Base-by-base conservation (phyloP, 805 yeast species). In the Jamesozyma spencerorum region DNA sequence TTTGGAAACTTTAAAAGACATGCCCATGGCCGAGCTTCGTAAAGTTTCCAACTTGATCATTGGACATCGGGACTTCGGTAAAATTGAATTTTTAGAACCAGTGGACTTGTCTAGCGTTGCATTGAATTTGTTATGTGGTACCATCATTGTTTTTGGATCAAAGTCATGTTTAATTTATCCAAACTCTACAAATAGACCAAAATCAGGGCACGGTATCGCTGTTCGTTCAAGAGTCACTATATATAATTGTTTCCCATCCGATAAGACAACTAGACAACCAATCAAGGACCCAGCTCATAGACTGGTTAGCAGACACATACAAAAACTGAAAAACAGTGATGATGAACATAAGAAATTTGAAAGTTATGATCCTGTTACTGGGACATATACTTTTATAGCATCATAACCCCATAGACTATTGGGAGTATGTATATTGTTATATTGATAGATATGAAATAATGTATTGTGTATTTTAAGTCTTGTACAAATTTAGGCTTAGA, bases 161-260 rank as follows among this genome's bases (percentile, higher is more conserved):
- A 76, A 75, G 50, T 65, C 75, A 12, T 79, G 84, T 58, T 66
- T 74, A 2, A 72, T 86, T 1, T 90, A 87, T 61, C 94, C 95
- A 1, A 79, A 81, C 40, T 47, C 55, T 2, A 75, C 72, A 18
- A 60, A 59, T 18, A 74, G 70, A 48, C 94, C 95, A 10, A 62
- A 67, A 34, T 54, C 59, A 26, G 95, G 95, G 4, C 84, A 85
- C 51, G 97, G 95, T 0, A 69, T 90, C 45, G 90, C 90, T 55
- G 70, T 84, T 26, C 79, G 82, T 5, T 83, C 84, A 6, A 72
- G 72, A 45, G 75, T 87, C 34, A 76, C 90, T 2, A 62, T 88
- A 39, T 85, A 82, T 50, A 79, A 81, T 12, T 84, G 95, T 56
- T 88, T 74, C 62, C 96, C 97, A 18, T 60, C 74, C n/a, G 70